Evolutionary conservation across 495 filamentous ascomycete species (phyloP).

Genomic region (Extremus antarcticus): DNA sequence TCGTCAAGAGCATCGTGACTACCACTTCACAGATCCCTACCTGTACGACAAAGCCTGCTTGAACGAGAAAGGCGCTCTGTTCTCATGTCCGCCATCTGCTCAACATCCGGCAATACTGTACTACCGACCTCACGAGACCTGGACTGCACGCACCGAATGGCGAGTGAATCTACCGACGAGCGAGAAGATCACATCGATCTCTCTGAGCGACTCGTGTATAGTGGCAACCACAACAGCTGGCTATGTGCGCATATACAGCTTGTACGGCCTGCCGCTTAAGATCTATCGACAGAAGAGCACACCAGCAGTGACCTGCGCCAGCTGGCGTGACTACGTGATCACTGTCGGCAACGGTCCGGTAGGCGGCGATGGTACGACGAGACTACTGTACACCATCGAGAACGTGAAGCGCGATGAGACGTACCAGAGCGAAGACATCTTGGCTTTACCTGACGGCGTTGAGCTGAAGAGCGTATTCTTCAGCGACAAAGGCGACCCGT

Average conservation of each 20-base stretch:
- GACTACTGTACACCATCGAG: constrained; percentile 76
- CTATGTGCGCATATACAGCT: constrained; percentile 85
- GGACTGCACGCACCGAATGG: constrained; percentile 88
- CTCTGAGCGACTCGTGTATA: constrained; percentile 83
- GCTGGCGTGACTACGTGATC: constrained; percentile 87
- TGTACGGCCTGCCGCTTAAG: constrained; percentile 80
- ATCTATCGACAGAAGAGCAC: constrained; percentile 83
- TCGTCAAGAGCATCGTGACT: constrained; percentile 78
- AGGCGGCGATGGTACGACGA: constrained; percentile 60
- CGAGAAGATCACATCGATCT: constrained; percentile 73
- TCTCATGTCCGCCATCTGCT: constrained; percentile 65
- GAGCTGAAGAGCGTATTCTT: constrained; percentile 78
- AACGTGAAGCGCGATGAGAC: constrained; percentile 90
- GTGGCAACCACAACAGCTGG: constrained; percentile 73
- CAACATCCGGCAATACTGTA: constrained; percentile 70
- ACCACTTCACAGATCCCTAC: constrained; percentile 94
- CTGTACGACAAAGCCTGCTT: constrained; percentile 93
- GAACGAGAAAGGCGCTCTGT: constrained; percentile 74
- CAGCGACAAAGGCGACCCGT: constrained; percentile 82
- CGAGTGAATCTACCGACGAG: constrained; percentile 69
- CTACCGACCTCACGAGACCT: constrained; percentile 93
- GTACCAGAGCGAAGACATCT: constrained; percentile 81
- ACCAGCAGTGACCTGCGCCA: constrained; percentile 81
- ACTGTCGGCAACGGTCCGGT: constrained; percentile 88
- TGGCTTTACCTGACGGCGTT: constrained; percentile 61